Evolutionary conservation across 306 rosid species (phyloP).

Genomic region (Macrotyloma uniflorum): DNA sequence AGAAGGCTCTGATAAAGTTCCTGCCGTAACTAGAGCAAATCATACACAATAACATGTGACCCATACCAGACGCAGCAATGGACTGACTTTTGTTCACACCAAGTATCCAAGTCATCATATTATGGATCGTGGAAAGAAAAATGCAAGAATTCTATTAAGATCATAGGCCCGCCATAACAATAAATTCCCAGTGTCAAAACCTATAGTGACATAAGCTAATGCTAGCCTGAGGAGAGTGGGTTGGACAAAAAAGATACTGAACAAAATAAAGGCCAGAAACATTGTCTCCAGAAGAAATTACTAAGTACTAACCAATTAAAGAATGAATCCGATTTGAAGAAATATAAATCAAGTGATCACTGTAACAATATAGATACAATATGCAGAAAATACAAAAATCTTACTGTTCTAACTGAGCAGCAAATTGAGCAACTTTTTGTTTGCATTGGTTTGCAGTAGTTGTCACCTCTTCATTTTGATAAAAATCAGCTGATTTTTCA

Average conservation of each 20-base stretch:
- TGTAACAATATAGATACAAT: slow-evolving; percentile 10
- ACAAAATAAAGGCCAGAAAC: slow-evolving; percentile 5
- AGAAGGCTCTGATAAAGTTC: slow-evolving; percentile 5
- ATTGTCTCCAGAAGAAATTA: slow-evolving; percentile 10
- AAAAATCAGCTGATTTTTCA: slow-evolving; percentile 91
- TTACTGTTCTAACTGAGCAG: slow-evolving; percentile 95
- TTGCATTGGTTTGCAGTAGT: slow-evolving; percentile 93
- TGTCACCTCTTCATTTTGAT: slow-evolving; percentile 85
- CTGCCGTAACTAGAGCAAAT: slow-evolving; percentile 26
- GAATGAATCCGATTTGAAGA: slow-evolving; percentile 1
- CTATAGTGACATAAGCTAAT: neutral
- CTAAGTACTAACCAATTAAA: slow-evolving; percentile 20
- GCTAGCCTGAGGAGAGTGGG: slow-evolving; percentile 2
- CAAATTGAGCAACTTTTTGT: slow-evolving; percentile 93
- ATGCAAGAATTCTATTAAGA: slow-evolving; percentile 18
- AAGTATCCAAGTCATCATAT: slow-evolving; percentile 13
- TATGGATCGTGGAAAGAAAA: slow-evolving; percentile 25
- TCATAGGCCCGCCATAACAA: slow-evolving; percentile 17
- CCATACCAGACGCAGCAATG: neutral
- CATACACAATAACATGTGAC: neutral
- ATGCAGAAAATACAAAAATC: slow-evolving; percentile 35
- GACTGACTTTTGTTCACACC: slow-evolving; percentile 6
- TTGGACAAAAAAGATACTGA: neutral
- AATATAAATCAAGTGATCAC: slow-evolving; percentile 9
- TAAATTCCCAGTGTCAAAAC: slow-evolving; percentile 26